Conservation (phyloP, 2,329 filamentous ascomycete genomes). For the Aureobasidium sp. region DNA sequence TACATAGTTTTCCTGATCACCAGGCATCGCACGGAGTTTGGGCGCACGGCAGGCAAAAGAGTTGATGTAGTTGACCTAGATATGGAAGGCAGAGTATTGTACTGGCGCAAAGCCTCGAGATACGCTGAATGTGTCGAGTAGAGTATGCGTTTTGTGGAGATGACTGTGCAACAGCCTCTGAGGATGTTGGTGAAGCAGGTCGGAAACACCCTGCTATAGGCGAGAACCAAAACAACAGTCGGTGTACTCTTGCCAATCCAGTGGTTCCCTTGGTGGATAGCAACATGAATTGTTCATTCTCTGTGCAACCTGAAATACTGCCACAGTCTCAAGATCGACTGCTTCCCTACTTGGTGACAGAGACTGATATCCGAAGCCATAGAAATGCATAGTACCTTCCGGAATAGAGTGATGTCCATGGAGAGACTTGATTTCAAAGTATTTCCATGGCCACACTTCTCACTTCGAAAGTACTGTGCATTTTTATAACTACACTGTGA, state of each 20-base stretch:
- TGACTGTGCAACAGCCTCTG: background rate
- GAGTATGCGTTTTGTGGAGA: background rate
- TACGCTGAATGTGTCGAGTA: background rate
- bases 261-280: too few relatives aligned
- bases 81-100: background rate
- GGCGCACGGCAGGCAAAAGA: background rate
- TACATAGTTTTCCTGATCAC: background rate
- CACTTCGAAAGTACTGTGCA: too few relatives aligned
- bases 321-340: too few relatives aligned
- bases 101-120: slow-evolving; percentile 1
- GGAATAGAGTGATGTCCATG: too few relatives aligned
- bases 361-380: too few relatives aligned
- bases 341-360: too few relatives aligned
- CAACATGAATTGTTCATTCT: background rate
- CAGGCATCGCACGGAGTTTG: slow-evolving; percentile 3
- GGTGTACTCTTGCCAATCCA: background rate
- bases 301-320: too few relatives aligned
- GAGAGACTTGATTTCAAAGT: too few relatives aligned
- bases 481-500: too few relatives aligned
- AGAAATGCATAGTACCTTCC: too few relatives aligned
- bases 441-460: too few relatives aligned
- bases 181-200: background rate
- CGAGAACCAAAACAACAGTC: too few relatives aligned
- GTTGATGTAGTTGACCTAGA: slow-evolving; percentile 2
- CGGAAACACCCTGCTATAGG: background rate